Evolutionary conservation across 2,329 filamentous ascomycete species (phyloP), one percentile per base, ranked within the genome.

Genomic region (Penicillium sp.): DNA sequence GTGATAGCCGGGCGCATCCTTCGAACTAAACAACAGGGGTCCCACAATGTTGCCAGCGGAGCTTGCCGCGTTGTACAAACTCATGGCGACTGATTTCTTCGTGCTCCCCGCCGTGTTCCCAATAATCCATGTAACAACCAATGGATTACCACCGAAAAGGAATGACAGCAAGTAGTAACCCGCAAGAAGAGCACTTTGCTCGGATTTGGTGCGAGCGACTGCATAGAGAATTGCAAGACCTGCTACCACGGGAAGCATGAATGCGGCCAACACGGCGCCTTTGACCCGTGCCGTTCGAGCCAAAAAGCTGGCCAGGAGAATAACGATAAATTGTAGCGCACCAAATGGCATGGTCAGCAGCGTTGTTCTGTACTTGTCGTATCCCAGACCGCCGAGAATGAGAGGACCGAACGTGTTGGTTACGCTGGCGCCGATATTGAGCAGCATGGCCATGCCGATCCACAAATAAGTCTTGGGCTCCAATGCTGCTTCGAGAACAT

Each of bases 331-430:
- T 65, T 88, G 85, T 6, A 87, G 67, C 0, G 78, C 79, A 1
- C 85, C 85, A 54, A 87, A 87, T 0, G 85, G 85, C 58, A 88
- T 87, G 64, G 85, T 87, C 16, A 88, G 76, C 4, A 88, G 71
- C 4, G 80, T 83, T 0, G 83, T 82, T 2, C 62, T 73, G 67
- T 79, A 82, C 49, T 81, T 79, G 65, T 84, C 78, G 55, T 81
- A 85, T 0, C 83, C 83, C 2, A 88, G 76, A 0, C 83, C 83
- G 7, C 73, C 73, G 4, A 88, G 68, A 50, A 88, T 86, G 8
- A 87, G 70, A 0, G 85, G 84, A 0, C 85, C 85, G 52, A 88
- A 88, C 1, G 80, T 84, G 64, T 83, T 86, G 21, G 81, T 82
- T 2, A 87, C 84, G 10, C 77, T 75, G 1, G 84, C 82, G 1